phyloP scores from a whole-genome alignment of 768 basidiomycete genomes.

The Rhodotorula diobovata region DNA sequence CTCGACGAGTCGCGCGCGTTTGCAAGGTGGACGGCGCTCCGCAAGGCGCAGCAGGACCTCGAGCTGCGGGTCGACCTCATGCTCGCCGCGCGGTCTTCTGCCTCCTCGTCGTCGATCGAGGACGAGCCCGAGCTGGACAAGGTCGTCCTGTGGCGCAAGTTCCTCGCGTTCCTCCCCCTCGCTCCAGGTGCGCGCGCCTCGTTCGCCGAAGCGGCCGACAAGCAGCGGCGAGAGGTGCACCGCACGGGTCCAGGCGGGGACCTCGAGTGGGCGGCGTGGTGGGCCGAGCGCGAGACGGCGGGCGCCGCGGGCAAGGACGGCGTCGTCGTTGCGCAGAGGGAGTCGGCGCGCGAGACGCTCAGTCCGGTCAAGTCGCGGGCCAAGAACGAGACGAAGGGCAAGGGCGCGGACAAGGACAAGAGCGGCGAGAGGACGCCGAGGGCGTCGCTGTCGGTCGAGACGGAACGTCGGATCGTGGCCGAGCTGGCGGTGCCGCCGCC shows the following conservation, averaged over 20 bases:
- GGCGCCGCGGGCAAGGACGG: slow-evolving; percentile 21
- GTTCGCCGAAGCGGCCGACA: not conserved
- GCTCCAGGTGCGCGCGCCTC: not conserved
- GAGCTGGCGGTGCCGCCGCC: slow-evolving; percentile 18
- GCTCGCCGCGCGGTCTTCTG: not conserved
- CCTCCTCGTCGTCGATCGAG: not conserved
- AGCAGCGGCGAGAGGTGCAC: not conserved
- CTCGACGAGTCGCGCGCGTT: slow-evolving; percentile 13
- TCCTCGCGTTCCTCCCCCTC: not conserved
- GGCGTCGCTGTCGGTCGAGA: not conserved
- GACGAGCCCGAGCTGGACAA: not conserved
- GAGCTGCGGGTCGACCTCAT: slow-evolving; percentile 26
- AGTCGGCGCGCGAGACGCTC: slow-evolving; percentile 2
- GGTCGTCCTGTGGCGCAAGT: slow-evolving; percentile 10
- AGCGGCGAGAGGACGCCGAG: not conserved
- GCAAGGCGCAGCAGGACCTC: slow-evolving; percentile 27
- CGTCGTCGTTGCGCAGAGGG: slow-evolving; percentile 13
- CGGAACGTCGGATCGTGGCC: not conserved
- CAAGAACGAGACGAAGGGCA: not conserved
- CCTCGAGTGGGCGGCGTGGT: slow-evolving; percentile 34
- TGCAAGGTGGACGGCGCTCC: slow-evolving; percentile 10
- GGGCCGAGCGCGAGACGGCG: slow-evolving; percentile 10
- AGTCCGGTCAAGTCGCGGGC: not conserved
- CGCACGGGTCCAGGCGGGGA: slow-evolving; percentile 23
- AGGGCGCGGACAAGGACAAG: not conserved